Evolutionary conservation across 768 basidiomycete species (phyloP), one percentile per base, ranked within the genome.

Genomic region (Tephrocybe sp.): DNA sequence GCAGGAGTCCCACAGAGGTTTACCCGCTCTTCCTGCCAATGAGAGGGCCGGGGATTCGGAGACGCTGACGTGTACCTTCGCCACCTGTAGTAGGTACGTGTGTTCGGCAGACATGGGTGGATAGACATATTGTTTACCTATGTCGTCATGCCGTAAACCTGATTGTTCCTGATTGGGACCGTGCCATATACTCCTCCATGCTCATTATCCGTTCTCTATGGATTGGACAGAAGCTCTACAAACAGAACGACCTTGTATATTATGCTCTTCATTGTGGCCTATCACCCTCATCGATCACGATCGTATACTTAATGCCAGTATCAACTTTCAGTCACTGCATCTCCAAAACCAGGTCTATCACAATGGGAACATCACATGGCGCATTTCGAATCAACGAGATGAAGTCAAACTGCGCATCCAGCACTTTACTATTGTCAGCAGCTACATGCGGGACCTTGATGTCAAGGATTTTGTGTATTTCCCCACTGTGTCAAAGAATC

Each of bases 351-450:
- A 72, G 22, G 64, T 53, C 60, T 16, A 60, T 73, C 13, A 55
- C 60, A 11, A 55, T 72, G 27, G 73, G 69, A 1, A 70, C 70
- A 2, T 55, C 67, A 22, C 71, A 72, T 54, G 71, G 71, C 8
- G 47, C 64, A 8, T 61, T 70, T 36, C 52, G 45, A 27, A 59
- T 63, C 9, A 60, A 64, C 13, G 46, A 62, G n/a, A 56, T 73
- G 18, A 57, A 48, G 9, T 60, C 39, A 36, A 38, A 9, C 65
- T 62, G 11, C 52, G 41, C 12, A 47, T 71, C 27, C 53, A 53
- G 24, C 45, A 47, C 32, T 64, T 73, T 50, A 69, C 69, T 15
- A 71, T 67, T 47, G 54, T 53, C 8, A 55, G 62, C 12, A 67
- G 67, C 15, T 67, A 59, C 56, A 65, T 73, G 64, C 59, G 66